Evolutionary conservation across 2,329 filamentous ascomycete genomes (phyloP), one percentile per base, ranked within the genome.

Genomic region (Orbilia blumenaviensis): DNA sequence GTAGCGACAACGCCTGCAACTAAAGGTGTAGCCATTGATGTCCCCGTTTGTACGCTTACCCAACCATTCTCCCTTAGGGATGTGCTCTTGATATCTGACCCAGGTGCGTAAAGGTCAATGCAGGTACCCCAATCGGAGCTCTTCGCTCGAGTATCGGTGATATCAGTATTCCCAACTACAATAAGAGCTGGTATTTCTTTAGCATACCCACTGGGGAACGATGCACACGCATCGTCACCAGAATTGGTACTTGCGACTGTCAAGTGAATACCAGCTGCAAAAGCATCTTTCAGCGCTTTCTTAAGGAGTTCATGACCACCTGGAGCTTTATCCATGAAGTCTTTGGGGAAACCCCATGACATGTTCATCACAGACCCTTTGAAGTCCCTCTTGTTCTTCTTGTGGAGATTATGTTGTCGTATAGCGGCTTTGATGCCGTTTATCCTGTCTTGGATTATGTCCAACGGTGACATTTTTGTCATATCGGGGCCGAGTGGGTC

Each of bases 321-420:
- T 5, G 27, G 41, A n/a, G 42, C 41, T 10, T 2, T 36, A 2
- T 48, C 60, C 25, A 64, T 36, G 2, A 48, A 48, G 9, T 52
- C 25, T 14, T 21, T 32, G 6, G 41, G 25, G 12, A 52, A 42
- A 0, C 66, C 66, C 66, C 66, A 69, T 21, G 66, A 69, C 41
- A 69, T 23, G n/a, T 69, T 69, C 66, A 69, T 69, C 21, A 69
- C 66, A 2, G 66, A 61, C 0, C 66, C 66, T n/a, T 42, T 36
- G 54, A 69, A 69, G n/a, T 44, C 66, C 18, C 41, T 32, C n/a
- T n/a, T n/a, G n/a, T 25, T 21, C 12, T 62, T 62, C 14, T 46
- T 42, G 48, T 32, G 66, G 21, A 42, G 10, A 10, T 68, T 62
- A 36, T 69, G 54, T 18, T 62, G 41, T 18, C 14, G 10, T 18